These are phyloP conservation scores for Pythium aphanidermatum DNA, from an alignment of 352 stramenopile genomes.

Conservation along the genomic window DNA sequence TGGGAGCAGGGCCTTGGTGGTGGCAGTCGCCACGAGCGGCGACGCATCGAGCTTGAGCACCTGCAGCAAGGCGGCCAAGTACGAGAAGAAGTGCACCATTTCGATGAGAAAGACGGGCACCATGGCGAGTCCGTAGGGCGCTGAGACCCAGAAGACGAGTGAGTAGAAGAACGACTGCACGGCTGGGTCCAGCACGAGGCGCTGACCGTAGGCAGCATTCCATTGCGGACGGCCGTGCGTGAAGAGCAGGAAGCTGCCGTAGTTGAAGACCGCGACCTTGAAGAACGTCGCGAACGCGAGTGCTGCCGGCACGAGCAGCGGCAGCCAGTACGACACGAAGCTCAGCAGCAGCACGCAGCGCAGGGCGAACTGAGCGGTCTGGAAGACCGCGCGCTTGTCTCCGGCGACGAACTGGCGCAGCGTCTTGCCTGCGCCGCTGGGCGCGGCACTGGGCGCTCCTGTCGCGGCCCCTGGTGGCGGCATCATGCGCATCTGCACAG, in stretches of 20 bases:
- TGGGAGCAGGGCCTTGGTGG: conserved; percentile 44
- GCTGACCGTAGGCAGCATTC: conserved; percentile 73
- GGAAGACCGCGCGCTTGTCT: conserved; percentile 64
- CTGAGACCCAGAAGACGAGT: conserved; percentile 80
- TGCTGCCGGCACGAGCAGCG: conserved; percentile 30
- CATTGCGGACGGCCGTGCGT: conserved; percentile 68
- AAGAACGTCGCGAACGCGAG: conserved; percentile 72
- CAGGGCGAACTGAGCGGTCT: conserved; percentile 62
- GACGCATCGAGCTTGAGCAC: conserved; percentile 39
- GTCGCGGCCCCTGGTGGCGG: conserved; percentile 17
- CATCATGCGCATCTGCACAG: conserved; percentile 47
- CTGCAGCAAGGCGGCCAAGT: conserved; percentile 49
- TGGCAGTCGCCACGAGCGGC: conserved; percentile 36
- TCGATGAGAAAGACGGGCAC: conserved; percentile 77
- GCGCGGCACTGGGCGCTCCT: conserved; percentile 8
- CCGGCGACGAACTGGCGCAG: conserved; percentile 42
- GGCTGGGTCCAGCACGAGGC: conserved; percentile 73
- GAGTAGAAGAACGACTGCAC: conserved; percentile 83
- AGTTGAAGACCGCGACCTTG: conserved; percentile 74
- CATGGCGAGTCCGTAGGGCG: conserved; percentile 68
- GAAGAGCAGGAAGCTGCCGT: conserved; percentile 74
- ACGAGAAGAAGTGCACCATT: conserved; percentile 69
- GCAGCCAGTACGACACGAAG: conserved; percentile 76
- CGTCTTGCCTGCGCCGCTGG: conserved; percentile 25
- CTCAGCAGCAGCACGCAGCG: conserved; percentile 52